Base-by-base conservation (phyloP, 2,329 filamentous ascomycete species). In the Fusarium odoratissimum region DNA sequence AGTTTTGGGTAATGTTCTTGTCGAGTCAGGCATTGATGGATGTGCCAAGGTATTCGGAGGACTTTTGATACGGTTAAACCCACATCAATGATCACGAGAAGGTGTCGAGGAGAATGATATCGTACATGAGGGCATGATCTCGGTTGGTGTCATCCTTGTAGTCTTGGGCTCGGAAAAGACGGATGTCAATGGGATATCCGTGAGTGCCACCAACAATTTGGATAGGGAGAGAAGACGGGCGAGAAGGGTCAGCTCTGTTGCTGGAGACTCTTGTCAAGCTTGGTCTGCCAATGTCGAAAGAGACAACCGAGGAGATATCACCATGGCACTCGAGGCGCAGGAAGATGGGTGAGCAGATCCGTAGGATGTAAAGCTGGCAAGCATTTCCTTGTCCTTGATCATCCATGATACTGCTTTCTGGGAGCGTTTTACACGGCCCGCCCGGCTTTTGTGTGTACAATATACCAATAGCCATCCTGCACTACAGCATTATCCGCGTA, bases 11-110 rank as follows among this genome's bases (percentile, higher is more conserved):
- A 48, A 49, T 57, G 10, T 21, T 28, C 6, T 35, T 42, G 49
- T 44, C 16, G 31, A 33, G 30, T 38, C 38, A 42, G 21, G 21
- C 11, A 35, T 51, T 23, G 41, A 44, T 49, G 31, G 28, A 23
- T 57, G 64, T 49, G 45, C 64, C 25, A 64, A 45, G 38, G 42
- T 46, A 30, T 11, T 25, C 6, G 6, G 30, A 45, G 65, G 31
- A 48, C 65, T 62, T 71, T 71, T 72, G 52, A 66, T 28, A 46
- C 64, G 25, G 46, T 44, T 23, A 13, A 42, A 28, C 14, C 62
- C 54, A 51, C 54, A 51, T 30, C 28, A 28, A 48, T 25, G 70
- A 49, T 71, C 70, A 71, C 40, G 57, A 60, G 67, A 30, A 40
- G 45, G 48, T 28, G 44, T 41, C 28, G 44, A 30, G 38, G 31